A percentile compares a stretch with the other conserved stretches of the same genome.
These are phyloP conservation scores for Cerioporus squamosus DNA, from an alignment of 1,284 basidiomycete genomes.

Conservation along the genomic window DNA sequence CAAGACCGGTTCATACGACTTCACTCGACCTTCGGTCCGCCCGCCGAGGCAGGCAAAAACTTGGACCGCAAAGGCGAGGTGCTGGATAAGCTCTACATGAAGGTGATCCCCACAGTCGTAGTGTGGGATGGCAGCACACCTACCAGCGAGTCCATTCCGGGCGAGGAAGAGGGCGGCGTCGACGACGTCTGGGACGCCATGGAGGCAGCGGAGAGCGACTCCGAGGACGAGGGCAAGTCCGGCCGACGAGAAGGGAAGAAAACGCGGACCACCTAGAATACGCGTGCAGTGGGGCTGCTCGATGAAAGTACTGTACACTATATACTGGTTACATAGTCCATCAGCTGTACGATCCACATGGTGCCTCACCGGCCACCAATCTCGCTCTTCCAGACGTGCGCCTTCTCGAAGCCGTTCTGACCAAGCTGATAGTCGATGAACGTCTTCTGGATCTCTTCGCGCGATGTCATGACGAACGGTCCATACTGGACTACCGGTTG, in stretches of 20 bases:
- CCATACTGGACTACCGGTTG: constrained; percentile 90
- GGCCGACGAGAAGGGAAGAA: constrained; percentile 21
- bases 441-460: constrained; percentile 83
- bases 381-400: constrained; percentile 85
- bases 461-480: constrained; percentile 85
- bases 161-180: constrained; percentile 46
- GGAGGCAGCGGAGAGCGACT: constrained; percentile 36
- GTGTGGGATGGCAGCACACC: constrained; percentile 53
- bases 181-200: constrained; percentile 51
- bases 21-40: constrained; percentile 67
- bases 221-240: constrained; percentile 26
- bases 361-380: constrained; percentile 53
- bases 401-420: constrained; percentile 90
- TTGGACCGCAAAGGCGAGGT: constrained; percentile 69
- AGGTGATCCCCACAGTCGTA: constrained; percentile 65
- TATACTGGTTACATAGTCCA: neutral
- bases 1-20: constrained; percentile 78
- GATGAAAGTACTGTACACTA: neutral
- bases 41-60: constrained; percentile 51
- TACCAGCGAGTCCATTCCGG: constrained; percentile 50
- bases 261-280: constrained; percentile 10
- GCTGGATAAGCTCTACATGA: constrained; percentile 71
- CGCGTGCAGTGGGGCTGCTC: too few relatives aligned
- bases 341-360: neutral
- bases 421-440: constrained; percentile 82